Conservation (phyloP, 805 yeast species). For the Wickerhamomyces silvicola region DNA sequence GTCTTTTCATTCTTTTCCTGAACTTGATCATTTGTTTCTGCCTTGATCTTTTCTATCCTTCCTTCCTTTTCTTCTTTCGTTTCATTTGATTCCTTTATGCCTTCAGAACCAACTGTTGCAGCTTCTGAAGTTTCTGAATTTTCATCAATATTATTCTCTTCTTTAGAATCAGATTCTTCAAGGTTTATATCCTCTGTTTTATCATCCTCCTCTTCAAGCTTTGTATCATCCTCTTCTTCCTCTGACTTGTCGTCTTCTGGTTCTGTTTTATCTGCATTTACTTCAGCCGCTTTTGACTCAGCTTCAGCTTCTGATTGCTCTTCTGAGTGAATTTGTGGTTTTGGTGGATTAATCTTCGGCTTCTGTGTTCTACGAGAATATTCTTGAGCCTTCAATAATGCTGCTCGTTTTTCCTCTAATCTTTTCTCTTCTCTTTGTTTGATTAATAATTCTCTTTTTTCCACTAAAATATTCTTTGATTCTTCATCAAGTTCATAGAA, state of each 20-base stretch:
- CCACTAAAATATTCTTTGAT: constrained; percentile 26
- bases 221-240: constrained; percentile 2
- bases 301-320: background rate
- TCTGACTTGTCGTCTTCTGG: constrained; percentile 1
- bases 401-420: constrained; percentile 11
- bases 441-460: constrained; percentile 6
- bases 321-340: constrained; percentile 1
- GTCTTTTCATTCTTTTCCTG: background rate
- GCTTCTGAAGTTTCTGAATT: too few relatives aligned
- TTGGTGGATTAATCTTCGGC: too few relatives aligned
- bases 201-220: background rate
- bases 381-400: constrained; percentile 8
- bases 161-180: constrained; percentile 1
- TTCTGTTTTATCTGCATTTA: constrained; percentile 1
- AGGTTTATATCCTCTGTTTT: background rate
- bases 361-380: constrained; percentile 4
- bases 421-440: constrained; percentile 9
- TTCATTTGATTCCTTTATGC: background rate
- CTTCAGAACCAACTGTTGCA: background rate
- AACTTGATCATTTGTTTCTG: background rate
- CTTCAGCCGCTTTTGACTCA: constrained; percentile 4
- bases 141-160: too few relatives aligned
- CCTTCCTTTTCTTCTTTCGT: background rate
- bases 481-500: constrained; percentile 45
- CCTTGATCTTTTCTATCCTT: background rate